Conservation (phyloP, 2,329 filamentous ascomycete genomes). For the Hypoxylon sp. region DNA sequence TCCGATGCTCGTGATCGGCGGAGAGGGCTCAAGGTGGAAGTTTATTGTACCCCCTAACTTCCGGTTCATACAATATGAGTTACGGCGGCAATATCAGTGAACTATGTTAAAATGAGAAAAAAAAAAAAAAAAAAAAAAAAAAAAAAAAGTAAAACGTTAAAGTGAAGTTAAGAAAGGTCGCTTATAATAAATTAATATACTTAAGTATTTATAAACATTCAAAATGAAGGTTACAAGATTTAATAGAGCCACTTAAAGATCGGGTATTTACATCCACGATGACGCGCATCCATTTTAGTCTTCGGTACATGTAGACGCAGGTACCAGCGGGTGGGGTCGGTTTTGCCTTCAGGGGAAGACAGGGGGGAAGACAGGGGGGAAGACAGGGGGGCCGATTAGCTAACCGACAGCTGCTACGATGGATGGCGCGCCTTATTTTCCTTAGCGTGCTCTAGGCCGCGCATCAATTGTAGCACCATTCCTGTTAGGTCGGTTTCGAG, state of each 20-base stretch:
- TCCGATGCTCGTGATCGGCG: neutral
- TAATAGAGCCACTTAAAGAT: neutral
- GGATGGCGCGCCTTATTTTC: slow-evolving; percentile 18
- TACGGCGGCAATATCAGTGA: too few relatives aligned
- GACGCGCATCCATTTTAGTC: slow-evolving; percentile 8
- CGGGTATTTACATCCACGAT: neutral
- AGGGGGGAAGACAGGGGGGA: slow-evolving; percentile 12
- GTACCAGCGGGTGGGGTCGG: slow-evolving; percentile 19
- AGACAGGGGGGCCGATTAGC: neutral
- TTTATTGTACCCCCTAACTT: neutral
- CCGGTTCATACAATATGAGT: too few relatives aligned
- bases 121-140: too few relatives aligned
- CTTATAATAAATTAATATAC: too few relatives aligned
- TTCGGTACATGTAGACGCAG: slow-evolving; percentile 34
- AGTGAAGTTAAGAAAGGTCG: too few relatives aligned
- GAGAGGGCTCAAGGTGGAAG: neutral
- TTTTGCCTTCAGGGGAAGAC: slow-evolving; percentile 10
- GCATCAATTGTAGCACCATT: slow-evolving; percentile 13
- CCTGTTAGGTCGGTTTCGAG: slow-evolving; percentile 4
- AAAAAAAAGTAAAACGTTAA: too few relatives aligned
- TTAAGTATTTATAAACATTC: too few relatives aligned
- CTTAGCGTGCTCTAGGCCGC: slow-evolving; percentile 7
- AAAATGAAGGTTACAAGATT: neutral
- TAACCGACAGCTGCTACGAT: slow-evolving; percentile 7
- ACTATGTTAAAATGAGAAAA: too few relatives aligned